Conservation (phyloP, 306 rosid genomes). For the Trifolium pratense region DNA sequence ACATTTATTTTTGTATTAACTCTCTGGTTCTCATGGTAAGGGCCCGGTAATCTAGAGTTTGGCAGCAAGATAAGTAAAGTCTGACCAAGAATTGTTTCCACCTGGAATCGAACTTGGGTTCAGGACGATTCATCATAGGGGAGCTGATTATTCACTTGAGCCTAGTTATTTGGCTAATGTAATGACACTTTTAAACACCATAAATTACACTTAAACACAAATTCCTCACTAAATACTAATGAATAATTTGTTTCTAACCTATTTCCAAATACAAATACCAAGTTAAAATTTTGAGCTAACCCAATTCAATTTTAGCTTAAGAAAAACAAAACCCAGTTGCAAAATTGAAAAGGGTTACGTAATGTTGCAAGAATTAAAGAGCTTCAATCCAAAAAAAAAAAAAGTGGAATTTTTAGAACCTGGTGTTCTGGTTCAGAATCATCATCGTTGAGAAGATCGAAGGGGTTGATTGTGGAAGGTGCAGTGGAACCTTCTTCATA, state of each 20-base stretch:
- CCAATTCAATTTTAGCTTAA: background rate
- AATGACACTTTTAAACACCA: constrained; percentile 4
- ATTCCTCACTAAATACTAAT: background rate
- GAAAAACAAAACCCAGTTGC: constrained; percentile 28
- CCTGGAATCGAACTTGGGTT: no score
- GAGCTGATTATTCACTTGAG: no score
- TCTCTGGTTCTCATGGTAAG: no score
- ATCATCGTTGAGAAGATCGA: constrained; percentile 69
- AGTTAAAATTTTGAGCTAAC: constrained; percentile 28
- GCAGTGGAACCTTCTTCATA: constrained; percentile 45
- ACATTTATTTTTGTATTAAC: no score
- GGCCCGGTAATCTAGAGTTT: no score
- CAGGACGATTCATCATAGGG: no score
- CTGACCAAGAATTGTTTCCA: no score
- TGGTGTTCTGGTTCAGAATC: constrained; percentile 56
- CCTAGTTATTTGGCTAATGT: no score
- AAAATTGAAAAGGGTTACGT: constrained; percentile 12
- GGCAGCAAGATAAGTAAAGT: no score
- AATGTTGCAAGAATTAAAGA: background rate
- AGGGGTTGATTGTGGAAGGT: constrained; percentile 71
- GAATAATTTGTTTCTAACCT: constrained; percentile 11
- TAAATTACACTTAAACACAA: constrained; percentile 6
- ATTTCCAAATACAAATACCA: constrained; percentile 15
- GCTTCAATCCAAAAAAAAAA: background rate
- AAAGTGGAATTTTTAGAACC: constrained; percentile 51